Evolutionary conservation across 345 rosid species (phyloP), one percentile per base, ranked within the genome.

Genomic region (Aethionema arabicum): DNA sequence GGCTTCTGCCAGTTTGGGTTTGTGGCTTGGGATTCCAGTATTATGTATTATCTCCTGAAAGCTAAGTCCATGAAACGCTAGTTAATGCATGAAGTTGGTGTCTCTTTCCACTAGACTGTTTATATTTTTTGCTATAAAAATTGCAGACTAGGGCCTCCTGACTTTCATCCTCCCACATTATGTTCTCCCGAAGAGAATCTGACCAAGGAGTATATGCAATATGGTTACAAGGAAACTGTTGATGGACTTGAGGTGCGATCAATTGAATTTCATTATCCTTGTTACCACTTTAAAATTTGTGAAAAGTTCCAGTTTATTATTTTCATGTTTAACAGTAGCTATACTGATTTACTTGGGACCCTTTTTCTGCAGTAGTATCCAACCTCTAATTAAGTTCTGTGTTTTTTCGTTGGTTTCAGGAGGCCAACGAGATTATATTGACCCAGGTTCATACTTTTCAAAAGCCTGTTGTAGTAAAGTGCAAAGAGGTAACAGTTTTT

Each of bases 101-200:
- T n/a, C 53, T 49, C 59, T 49, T 36, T 49, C 35, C 61, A 43
- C 5, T 70, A 41, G 32, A 57, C 68, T 56, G 66, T 68, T 52
- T 74, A 21, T 59, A 38, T 43, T 2, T 2, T 65, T 74, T 52
- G 15, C 42, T 36, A 9, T 15, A 12, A 69, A 75, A 43, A 14
- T 41, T 52, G 67, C 78, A 95, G 99, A 73, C 84, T 95, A 56
- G 99, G 96, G 56, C 96, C 98, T 6, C 96, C 99, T 10, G 99
- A 95, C 70, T 95, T 77, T 78, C 87, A 85, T 59, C 99, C 96
- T 16, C 99, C 88, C 61, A 80, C 88, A 56, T 83, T 83, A 52
- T 80, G 67, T 78, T 95, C 96, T 58, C 91, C 98, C 0, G 99
- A 95, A 77, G 99, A 95, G 82, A 90, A 87, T 45, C 79, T 95